These are phyloP conservation scores for Colletotrichum sidae DNA, from an alignment of 2,329 filamentous ascomycete species.

Conservation along the genomic window DNA sequence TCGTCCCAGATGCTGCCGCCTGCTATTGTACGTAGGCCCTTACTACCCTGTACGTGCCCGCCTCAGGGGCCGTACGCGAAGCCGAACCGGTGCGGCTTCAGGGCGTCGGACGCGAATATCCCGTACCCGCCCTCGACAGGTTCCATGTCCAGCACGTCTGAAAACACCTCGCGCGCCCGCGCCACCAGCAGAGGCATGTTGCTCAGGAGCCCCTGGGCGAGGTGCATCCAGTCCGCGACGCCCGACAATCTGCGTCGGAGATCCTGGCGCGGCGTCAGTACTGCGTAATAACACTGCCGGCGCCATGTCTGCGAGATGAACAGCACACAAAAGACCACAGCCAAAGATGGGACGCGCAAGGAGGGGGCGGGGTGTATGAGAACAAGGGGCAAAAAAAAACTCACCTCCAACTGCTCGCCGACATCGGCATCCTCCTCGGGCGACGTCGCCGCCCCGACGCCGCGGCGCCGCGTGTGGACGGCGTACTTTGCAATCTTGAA, in stretches of 20 bases:
- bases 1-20: no score
- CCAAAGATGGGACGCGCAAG: no score
- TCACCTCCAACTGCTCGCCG: slow-evolving; percentile 30
- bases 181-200: slow-evolving; percentile 14
- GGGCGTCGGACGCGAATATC: slow-evolving; percentile 3
- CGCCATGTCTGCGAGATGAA: no score
- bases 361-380: no score
- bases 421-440: slow-evolving; percentile 22
- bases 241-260: slow-evolving; percentile 24
- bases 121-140: slow-evolving; percentile 13
- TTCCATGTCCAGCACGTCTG: slow-evolving; percentile 18
- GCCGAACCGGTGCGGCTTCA: slow-evolving; percentile 23
- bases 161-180: slow-evolving; percentile 14
- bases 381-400: not conserved
- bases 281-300: no score
- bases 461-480: slow-evolving; percentile 22
- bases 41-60: not conserved
- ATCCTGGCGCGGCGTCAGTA: not conserved
- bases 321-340: no score
- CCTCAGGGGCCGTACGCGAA: slow-evolving; percentile 10
- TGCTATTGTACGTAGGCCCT: no score
- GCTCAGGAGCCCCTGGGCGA: slow-evolving; percentile 28
- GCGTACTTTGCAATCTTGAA: slow-evolving; percentile 30
- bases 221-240: slow-evolving; percentile 31
- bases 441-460: slow-evolving; percentile 5